phyloP scores from a whole-genome alignment of 768 basidiomycete species.

The Naganishia vaughanmartiniae region DNA sequence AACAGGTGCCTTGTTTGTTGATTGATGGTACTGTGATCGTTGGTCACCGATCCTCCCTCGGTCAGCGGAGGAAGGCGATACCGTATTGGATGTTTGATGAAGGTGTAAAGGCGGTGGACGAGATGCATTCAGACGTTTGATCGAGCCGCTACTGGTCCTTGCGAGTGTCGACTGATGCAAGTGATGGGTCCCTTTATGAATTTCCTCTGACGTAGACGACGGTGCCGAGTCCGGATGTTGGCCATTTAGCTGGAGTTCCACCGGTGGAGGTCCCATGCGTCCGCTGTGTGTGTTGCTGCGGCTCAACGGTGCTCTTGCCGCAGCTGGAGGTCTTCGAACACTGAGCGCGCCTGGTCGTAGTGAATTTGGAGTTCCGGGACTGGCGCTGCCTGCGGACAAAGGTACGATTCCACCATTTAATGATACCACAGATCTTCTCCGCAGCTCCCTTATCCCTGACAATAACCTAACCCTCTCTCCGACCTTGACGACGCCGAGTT shows the following conservation, averaged over 20 bases:
- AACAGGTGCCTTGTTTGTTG: neutral
- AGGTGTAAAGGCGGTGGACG: slow-evolving; percentile 82
- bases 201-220: neutral
- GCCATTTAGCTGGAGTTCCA: slow-evolving; percentile 20
- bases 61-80: neutral
- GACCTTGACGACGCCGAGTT: slow-evolving; percentile 83
- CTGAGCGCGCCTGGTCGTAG: neutral
- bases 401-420: slow-evolving; percentile 34
- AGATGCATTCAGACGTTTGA: slow-evolving; percentile 57
- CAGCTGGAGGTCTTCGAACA: neutral
- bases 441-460: slow-evolving; percentile 74
- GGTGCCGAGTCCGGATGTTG: slow-evolving; percentile 4
- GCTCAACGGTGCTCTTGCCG: no score
- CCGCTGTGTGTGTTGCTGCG: slow-evolving; percentile 1
- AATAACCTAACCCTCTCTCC: slow-evolving; percentile 87
- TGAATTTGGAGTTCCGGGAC: slow-evolving; percentile 33
- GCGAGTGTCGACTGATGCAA: neutral
- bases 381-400: slow-evolving; percentile 31
- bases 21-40: neutral
- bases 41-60: neutral
- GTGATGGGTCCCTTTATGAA: neutral
- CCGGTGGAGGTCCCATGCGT: neutral
- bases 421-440: slow-evolving; percentile 58
- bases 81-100: slow-evolving; percentile 50
- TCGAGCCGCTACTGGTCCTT: slow-evolving; percentile 22